These are phyloP conservation scores for Talaromyces sp. DNA, from an alignment of 2,329 filamentous ascomycete genomes.

Conservation along the genomic window DNA sequence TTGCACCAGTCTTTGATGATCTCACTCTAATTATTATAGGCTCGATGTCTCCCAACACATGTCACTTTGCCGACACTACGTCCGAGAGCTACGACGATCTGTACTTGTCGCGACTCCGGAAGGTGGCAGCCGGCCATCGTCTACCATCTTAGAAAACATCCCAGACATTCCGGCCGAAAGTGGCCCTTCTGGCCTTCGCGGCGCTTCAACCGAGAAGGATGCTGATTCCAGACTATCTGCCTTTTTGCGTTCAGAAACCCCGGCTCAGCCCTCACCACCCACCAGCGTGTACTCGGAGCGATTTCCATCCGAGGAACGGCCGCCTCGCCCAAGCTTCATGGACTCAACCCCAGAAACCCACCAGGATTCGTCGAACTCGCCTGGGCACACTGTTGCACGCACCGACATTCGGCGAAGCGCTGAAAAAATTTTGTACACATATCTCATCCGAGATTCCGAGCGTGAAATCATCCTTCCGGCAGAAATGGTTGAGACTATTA, in stretches of 20 bases:
- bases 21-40: conserved; percentile 49
- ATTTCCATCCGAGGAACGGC: conserved; percentile 40
- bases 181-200: conserved; percentile 51
- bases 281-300: conserved; percentile 44
- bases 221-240: conserved; percentile 88
- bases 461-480: conserved; percentile 91
- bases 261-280: conserved; percentile 49
- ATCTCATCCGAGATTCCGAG: conserved; percentile 88
- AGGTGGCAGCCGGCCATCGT: conserved; percentile 72
- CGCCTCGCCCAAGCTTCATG: conserved; percentile 55
- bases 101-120: conserved; percentile 92
- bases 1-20: not conserved
- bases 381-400: conserved; percentile 75
- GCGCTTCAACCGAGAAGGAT: conserved; percentile 67
- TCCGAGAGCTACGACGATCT: conserved; percentile 87
- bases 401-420: conserved; percentile 88
- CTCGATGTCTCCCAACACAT: conserved; percentile 99
- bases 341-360: conserved; percentile 58
- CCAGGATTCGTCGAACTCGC: conserved; percentile 70
- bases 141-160: conserved; percentile 66
- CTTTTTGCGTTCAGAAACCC: conserved; percentile 64
- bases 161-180: conserved; percentile 51
- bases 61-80: conserved; percentile 92
- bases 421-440: conserved; percentile 98
- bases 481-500: conserved; percentile 79